phyloP scores from a whole-genome alignment of 2,329 filamentous ascomycete species.

The Ascochyta rabiei region DNA sequence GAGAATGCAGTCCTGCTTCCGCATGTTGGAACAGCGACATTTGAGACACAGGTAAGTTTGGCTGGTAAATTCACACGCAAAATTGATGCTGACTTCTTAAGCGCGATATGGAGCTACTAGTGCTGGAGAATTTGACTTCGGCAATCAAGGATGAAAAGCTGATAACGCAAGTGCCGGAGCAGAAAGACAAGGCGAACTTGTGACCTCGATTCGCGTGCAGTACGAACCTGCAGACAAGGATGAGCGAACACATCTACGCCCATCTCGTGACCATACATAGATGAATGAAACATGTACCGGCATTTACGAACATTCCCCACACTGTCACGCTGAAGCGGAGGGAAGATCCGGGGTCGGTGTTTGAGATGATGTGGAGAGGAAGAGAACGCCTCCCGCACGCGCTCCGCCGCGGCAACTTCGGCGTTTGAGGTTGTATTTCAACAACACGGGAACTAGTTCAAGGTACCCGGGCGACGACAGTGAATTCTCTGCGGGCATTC shows the following conservation, averaged over 20 bases:
- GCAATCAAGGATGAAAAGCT: slow-evolving; percentile 63
- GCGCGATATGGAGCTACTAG: slow-evolving; percentile 65
- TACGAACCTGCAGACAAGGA: neutral
- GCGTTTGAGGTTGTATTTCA: slow-evolving; percentile 5
- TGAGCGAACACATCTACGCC: neutral
- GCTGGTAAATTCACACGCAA: neutral
- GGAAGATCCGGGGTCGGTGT: slow-evolving; percentile 29
- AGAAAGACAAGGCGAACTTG: slow-evolving; percentile 51
- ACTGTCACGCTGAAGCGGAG: slow-evolving; percentile 2
- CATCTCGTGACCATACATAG: slow-evolving; percentile 3
- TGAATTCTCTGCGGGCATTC: neutral
- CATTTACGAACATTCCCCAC: neutral
- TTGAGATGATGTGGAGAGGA: slow-evolving; percentile 17
- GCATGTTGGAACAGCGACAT: slow-evolving; percentile 65
- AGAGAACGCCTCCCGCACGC: neutral
- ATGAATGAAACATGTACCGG: slow-evolving; percentile 11
- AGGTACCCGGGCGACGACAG: neutral
- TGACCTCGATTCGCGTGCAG: slow-evolving; percentile 7
- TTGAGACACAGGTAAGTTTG: slow-evolving; percentile 60
- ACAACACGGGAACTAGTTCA: neutral
- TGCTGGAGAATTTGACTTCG: slow-evolving; percentile 62
- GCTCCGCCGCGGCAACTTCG: slow-evolving; percentile 9
- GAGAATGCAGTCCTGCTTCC: slow-evolving; percentile 62
- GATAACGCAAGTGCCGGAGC: slow-evolving; percentile 66
- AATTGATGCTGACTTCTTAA: slow-evolving; percentile 22